A percentile compares a stretch with the other conserved stretches of the same genome.
Conservation (phyloP, 2,329 filamentous ascomycete genomes). For the Fusarium begoniae region DNA sequence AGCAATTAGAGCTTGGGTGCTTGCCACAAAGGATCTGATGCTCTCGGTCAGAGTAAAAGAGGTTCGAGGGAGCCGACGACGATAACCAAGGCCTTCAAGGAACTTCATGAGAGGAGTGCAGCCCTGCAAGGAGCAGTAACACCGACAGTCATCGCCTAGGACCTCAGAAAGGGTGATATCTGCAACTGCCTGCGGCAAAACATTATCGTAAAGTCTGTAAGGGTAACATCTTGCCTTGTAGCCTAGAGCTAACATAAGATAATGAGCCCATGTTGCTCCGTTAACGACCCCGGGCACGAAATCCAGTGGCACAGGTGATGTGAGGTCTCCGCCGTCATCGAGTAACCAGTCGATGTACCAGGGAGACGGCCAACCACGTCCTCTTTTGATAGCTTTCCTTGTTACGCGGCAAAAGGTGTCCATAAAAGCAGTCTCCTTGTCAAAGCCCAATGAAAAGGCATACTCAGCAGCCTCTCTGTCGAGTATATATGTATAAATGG, state of each 20-base stretch:
- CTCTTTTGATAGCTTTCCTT: rapidly evolving
- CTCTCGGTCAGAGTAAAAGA: rapidly evolving
- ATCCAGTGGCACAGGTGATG: rapidly evolving
- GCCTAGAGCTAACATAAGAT: rapidly evolving
- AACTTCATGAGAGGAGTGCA: background rate
- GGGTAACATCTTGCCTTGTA: background rate
- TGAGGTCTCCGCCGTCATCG: rapidly evolving
- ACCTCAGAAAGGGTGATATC: rapidly evolving
- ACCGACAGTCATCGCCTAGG: background rate
- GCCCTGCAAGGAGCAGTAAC: background rate
- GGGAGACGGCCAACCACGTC: rapidly evolving
- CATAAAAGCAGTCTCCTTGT: background rate
- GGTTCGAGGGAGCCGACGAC: background rate
- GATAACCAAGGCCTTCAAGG: rapidly evolving
- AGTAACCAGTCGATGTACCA: background rate
- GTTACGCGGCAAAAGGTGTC: background rate
- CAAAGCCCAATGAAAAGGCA: background rate
- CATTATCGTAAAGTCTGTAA: background rate
- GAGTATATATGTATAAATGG: background rate
- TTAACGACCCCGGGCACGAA: rapidly evolving
- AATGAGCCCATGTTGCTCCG: background rate
- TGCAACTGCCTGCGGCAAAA: background rate
- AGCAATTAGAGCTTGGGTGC: rapidly evolving
- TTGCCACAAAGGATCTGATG: background rate
- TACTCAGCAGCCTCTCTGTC: background rate